Conservation (phyloP, 2,329 filamentous ascomycete genomes). For the Trichoderma aggressivum region DNA sequence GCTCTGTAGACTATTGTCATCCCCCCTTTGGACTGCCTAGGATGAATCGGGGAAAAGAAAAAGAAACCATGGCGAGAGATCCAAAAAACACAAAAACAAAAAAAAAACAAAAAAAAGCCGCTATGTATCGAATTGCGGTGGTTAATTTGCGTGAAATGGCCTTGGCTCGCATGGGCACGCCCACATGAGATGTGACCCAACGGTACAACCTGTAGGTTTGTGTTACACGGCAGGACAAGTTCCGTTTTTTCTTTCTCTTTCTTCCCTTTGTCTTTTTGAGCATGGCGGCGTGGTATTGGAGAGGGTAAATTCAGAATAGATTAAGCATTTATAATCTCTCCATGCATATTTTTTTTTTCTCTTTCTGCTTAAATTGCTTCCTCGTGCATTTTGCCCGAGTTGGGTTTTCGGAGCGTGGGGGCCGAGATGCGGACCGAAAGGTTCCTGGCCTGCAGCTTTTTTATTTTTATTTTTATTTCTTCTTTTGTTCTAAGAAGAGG, state of each 20-base stretch:
- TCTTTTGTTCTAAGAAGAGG: background rate
- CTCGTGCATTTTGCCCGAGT: background rate
- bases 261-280: background rate
- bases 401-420: background rate
- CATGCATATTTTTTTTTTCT: background rate
- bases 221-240: background rate
- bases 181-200: background rate
- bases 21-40: background rate
- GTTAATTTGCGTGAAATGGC: background rate
- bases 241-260: background rate
- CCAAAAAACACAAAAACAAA: too few relatives aligned
- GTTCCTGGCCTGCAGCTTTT: background rate
- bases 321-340: background rate
- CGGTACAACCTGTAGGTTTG: background rate
- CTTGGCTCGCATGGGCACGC: background rate
- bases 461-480: background rate
- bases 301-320: constrained; percentile 4
- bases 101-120: background rate
- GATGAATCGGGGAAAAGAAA: background rate
- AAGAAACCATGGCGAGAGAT: background rate
- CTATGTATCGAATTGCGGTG: background rate
- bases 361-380: background rate
- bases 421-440: background rate
- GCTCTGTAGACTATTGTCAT: background rate
- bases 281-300: background rate